A percentile compares a stretch with the other conserved stretches of the same genome.
Conservation (phyloP, 805 yeast genomes). For the Millerozyma acaciae region DNA sequence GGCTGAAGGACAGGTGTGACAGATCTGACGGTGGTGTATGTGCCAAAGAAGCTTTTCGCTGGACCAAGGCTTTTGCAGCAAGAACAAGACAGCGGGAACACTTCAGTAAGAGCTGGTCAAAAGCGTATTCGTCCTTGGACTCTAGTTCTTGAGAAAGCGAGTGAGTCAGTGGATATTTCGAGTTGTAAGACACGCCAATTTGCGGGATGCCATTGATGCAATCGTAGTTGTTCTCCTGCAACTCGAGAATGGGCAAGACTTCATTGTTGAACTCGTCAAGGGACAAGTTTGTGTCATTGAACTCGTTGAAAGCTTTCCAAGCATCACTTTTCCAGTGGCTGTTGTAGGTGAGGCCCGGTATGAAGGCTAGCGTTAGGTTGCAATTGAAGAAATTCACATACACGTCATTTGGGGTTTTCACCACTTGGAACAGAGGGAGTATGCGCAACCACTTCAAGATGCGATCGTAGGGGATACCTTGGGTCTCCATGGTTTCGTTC, state of each 20-base stretch:
- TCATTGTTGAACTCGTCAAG: constrained; percentile 20
- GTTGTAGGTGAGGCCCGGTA: constrained; percentile 70
- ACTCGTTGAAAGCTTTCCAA: constrained; percentile 12
- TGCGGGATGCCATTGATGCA: constrained; percentile 22
- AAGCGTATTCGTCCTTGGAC: constrained; percentile 1
- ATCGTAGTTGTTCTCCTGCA: constrained; percentile 25
- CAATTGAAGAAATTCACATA: constrained; percentile 14
- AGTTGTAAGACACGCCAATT: constrained; percentile 13
- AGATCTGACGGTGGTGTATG: background rate
- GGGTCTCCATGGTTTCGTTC: constrained; percentile 8
- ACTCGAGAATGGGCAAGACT: constrained; percentile 12
- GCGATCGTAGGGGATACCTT: constrained; percentile 8
- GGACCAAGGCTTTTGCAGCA: background rate
- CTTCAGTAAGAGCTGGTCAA: background rate
- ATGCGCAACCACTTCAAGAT: constrained; percentile 28
- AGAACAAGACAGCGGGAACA: constrained; percentile 1
- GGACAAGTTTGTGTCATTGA: constrained; percentile 19
- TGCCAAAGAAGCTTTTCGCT: too few species aligned
- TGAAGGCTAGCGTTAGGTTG: constrained; percentile 26
- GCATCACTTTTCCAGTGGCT: constrained; percentile 39
- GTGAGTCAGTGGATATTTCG: background rate
- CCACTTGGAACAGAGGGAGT: constrained; percentile 23
- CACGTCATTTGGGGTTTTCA: constrained; percentile 6
- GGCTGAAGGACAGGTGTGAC: background rate
- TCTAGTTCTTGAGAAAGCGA: background rate